phyloP scores from a whole-genome alignment of 2,329 filamentous ascomycete genomes.

The Botryotinia convoluta region DNA sequence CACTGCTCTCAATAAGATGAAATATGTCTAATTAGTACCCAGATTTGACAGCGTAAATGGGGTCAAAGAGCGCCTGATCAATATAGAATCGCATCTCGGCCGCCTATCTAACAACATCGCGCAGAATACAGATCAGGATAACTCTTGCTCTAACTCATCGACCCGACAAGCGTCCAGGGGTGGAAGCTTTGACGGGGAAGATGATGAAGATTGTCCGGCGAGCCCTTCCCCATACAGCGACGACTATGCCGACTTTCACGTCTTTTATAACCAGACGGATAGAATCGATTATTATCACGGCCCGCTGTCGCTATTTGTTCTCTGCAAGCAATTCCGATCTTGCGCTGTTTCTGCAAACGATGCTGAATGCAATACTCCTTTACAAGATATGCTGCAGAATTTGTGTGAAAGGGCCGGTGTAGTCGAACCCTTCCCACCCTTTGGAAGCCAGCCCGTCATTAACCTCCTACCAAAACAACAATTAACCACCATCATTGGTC shows the following conservation, averaged over 20 bases:
- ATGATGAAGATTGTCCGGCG: background rate
- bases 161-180: background rate
- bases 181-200: background rate
- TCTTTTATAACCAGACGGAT: background rate
- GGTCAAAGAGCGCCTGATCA: constrained; percentile 12
- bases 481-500: background rate
- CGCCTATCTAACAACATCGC: constrained; percentile 7
- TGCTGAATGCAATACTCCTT: background rate
- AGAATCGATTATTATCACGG: background rate
- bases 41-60: constrained; percentile 18
- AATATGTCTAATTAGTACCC: background rate
- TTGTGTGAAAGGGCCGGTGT: constrained; percentile 14
- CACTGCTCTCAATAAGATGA: background rate
- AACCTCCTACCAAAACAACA: constrained; percentile 16
- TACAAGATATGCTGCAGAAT: constrained; percentile 5
- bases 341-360: background rate
- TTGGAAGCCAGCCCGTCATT: constrained; percentile 10
- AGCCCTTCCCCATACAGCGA: background rate
- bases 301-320: background rate
- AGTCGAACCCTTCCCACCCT: constrained; percentile 15
- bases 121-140: background rate
- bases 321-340: constrained; percentile 1
- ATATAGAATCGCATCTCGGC: constrained; percentile 18
- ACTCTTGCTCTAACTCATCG: background rate
- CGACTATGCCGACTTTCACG: background rate